phyloP scores from a whole-genome alignment of 1,139 yeast genomes.

The Hansenula sp. region DNA sequence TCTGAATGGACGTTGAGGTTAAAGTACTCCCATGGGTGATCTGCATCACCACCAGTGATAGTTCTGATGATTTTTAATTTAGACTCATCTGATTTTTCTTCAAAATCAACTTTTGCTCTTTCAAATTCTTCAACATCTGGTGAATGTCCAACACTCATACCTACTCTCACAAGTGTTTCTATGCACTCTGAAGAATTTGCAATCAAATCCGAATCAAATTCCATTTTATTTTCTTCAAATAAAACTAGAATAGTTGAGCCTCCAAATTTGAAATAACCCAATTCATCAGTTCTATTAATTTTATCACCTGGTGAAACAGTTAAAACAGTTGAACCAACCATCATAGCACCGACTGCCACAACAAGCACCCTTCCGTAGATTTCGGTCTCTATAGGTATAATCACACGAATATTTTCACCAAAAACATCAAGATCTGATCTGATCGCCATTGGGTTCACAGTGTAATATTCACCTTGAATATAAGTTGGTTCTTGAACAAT shows the following conservation, averaged over 20 bases:
- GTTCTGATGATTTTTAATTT: constrained; percentile 54
- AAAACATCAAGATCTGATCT: constrained; percentile 84
- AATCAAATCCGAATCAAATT: constrained; percentile 70
- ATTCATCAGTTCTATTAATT: constrained; percentile 69
- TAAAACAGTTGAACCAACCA: constrained; percentile 89
- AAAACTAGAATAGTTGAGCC: constrained; percentile 81
- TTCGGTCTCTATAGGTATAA: constrained; percentile 70
- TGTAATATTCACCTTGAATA: constrained; percentile 88
- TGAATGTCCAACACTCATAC: constrained; percentile 86
- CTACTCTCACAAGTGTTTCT: constrained; percentile 84
- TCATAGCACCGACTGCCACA: constrained; percentile 95
- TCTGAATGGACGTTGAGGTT: constrained; percentile 12
- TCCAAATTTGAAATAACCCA: constrained; percentile 94
- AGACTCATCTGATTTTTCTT: constrained; percentile 43
- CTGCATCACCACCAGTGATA: constrained; percentile 44
- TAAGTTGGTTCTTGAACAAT: constrained; percentile 56
- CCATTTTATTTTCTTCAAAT: constrained; percentile 36
- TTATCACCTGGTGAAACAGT: constrained; percentile 59
- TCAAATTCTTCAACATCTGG: constrained; percentile 44
- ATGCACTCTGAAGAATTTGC: constrained; percentile 63
- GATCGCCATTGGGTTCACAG: constrained; percentile 97
- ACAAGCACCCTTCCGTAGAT: constrained; percentile 74
- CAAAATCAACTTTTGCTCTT: constrained; percentile 44
- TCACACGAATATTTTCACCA: constrained; percentile 82
- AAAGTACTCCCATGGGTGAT: constrained; percentile 31